phyloP scores from a whole-genome alignment of 2,329 filamentous ascomycete genomes.

The Cercospora zeae-maydis region DNA sequence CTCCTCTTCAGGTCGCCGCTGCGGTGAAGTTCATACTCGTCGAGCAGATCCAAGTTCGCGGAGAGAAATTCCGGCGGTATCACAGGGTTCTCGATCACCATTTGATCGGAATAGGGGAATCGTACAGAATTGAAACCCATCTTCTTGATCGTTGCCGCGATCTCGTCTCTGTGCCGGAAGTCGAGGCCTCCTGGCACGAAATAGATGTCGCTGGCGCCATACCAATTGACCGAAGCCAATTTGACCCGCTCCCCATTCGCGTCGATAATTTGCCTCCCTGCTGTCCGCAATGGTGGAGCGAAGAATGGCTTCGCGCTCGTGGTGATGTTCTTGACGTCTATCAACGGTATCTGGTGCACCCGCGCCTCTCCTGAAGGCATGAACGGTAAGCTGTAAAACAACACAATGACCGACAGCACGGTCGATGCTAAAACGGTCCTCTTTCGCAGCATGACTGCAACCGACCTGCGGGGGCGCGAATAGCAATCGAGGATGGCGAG shows the following conservation, averaged over 20 bases:
- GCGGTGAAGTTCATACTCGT: conserved; percentile 22
- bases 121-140: conserved; percentile 69
- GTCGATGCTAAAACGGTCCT: conserved; percentile 17
- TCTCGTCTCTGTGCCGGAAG: conserved; percentile 57
- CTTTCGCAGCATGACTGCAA: conserved; percentile 19
- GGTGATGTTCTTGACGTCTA: conserved; percentile 17
- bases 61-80: conserved; percentile 51
- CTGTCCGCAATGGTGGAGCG: conserved; percentile 56
- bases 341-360: conserved; percentile 12
- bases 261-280: conserved; percentile 61
- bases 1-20: conserved; percentile 9
- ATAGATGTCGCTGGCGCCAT: conserved; percentile 64
- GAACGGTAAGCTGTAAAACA: conserved; percentile 29
- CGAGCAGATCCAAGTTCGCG: conserved; percentile 58
- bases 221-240: conserved; percentile 66
- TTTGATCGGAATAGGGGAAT: conserved; percentile 65
- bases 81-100: conserved; percentile 59
- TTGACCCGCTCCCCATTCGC: conserved; percentile 56
- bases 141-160: conserved; percentile 57
- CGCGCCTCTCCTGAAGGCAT: conserved; percentile 25
- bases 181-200: conserved; percentile 64
- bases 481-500: conserved; percentile 15
- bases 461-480: conserved; percentile 18
- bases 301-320: conserved; percentile 36
- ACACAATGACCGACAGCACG: conserved; percentile 16